Percentiles rank a stretch among this genome's conserved stretches.
Conservation (phyloP, 2,329 filamentous ascomycete genomes). For the Trichoderma cornu-damae region DNA sequence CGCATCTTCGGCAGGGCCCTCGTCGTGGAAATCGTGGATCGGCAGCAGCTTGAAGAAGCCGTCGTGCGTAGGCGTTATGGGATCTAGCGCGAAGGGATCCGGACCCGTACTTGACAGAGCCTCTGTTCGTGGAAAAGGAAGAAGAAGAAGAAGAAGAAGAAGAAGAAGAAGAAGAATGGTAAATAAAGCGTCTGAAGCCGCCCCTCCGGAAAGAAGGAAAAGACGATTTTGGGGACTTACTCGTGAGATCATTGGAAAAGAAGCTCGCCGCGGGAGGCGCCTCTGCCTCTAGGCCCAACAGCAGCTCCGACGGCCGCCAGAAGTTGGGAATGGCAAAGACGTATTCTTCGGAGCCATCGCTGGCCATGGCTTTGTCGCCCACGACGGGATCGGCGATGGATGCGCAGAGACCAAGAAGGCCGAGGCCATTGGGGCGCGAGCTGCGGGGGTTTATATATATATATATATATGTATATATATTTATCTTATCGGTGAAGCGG, state of each 20-base stretch:
- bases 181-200: no score
- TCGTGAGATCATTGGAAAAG: conserved; percentile 40
- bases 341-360: conserved; percentile 44
- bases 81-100: conserved; percentile 20
- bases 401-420: conserved; percentile 2
- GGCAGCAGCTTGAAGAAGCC: conserved; percentile 32
- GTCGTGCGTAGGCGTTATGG: conserved; percentile 24
- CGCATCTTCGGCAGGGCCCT: not conserved
- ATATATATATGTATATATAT: no score
- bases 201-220: no score
- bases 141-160: no score
- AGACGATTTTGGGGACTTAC: no score
- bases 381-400: not conserved
- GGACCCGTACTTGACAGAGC: conserved; percentile 10
- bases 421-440: not conserved
- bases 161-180: no score
- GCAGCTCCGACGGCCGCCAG: conserved; percentile 50
- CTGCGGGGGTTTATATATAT: no score
- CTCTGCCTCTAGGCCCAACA: conserved; percentile 31
- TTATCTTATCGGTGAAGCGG: no score
- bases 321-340: conserved; percentile 61
- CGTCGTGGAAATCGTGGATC: conserved; percentile 7
- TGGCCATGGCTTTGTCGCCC: conserved; percentile 27
- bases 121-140: not conserved
- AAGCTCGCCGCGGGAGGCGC: conserved; percentile 30